Evolutionary conservation across 495 filamentous ascomycete genomes (phyloP).

Genomic region (Amniculicola lignicola): DNA sequence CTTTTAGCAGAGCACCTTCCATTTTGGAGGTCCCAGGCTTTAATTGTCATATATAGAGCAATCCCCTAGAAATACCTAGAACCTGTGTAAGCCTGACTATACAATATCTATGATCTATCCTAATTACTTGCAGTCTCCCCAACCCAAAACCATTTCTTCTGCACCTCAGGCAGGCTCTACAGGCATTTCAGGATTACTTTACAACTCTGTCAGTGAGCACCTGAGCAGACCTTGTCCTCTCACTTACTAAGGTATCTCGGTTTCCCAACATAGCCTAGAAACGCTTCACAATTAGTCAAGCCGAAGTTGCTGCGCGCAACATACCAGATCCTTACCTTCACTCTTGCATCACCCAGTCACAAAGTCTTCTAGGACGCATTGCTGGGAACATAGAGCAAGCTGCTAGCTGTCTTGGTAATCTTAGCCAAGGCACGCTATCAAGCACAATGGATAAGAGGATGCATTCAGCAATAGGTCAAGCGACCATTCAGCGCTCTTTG

Average conservation of each 20-base stretch:
- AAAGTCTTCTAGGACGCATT: neutral
- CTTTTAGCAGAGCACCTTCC: neutral
- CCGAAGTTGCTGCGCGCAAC: neutral
- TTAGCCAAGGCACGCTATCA: neutral
- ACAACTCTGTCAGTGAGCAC: neutral
- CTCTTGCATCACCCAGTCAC: neutral
- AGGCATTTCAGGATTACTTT: neutral
- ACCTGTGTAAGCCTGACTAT: neutral
- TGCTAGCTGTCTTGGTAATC: neutral
- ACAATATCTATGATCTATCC: neutral
- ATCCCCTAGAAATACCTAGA: neutral
- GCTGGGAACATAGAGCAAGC: neutral
- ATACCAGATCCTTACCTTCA: neutral
- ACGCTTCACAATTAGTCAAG: neutral
- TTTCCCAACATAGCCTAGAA: slow-evolving; percentile 1
- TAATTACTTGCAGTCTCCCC: neutral
- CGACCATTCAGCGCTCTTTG: slow-evolving; percentile 1
- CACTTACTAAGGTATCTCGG: neutral
- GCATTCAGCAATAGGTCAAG: neutral
- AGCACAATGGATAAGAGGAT: neutral
- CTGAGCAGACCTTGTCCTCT: neutral
- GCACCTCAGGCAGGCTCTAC: neutral
- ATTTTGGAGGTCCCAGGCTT: neutral
- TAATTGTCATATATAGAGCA: neutral
- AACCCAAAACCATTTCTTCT: neutral